Conservation (phyloP, 1,139 yeast genomes). For the Tardiomyces digboiensis region DNA sequence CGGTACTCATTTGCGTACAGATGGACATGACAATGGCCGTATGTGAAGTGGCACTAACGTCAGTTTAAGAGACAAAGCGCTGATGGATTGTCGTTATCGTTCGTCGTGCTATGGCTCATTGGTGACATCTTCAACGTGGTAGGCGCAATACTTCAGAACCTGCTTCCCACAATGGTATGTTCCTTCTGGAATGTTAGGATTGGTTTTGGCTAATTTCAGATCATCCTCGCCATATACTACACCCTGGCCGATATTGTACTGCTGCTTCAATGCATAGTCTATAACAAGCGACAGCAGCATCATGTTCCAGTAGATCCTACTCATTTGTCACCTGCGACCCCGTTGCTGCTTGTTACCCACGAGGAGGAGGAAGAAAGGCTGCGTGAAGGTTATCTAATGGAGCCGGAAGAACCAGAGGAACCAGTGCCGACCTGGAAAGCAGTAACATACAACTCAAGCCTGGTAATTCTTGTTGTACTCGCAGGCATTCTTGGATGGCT, state of each 20-base stretch:
- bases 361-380: conserved; percentile 7
- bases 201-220: conserved; percentile 14
- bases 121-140: conserved; percentile 90
- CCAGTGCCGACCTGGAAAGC: conserved; percentile 6
- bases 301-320: conserved; percentile 50
- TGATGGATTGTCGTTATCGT: conserved; percentile 76
- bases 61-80: conserved; percentile 66
- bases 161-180: conserved; percentile 70
- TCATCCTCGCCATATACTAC: conserved; percentile 80
- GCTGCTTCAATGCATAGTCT: conserved; percentile 69
- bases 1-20: too few relatives aligned
- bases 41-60: neutral
- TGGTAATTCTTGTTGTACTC: conserved; percentile 60
- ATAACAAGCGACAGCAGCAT: conserved; percentile 42
- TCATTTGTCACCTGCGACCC: conserved; percentile 86
- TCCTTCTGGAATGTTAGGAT: conserved; percentile 10
- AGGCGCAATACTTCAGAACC: conserved; percentile 83
- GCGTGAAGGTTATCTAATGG: conserved; percentile 4
- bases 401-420: neutral
- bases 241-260: conserved; percentile 83
- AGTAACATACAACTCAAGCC: conserved; percentile 43
- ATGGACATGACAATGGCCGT: too few relatives aligned
- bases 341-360: conserved; percentile 30
- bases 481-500: conserved; percentile 89
- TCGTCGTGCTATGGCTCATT: conserved; percentile 75